These are phyloP conservation scores for Pseudogymnoascus sp. DNA, from an alignment of 2,329 filamentous ascomycete species.

Conservation along the genomic window DNA sequence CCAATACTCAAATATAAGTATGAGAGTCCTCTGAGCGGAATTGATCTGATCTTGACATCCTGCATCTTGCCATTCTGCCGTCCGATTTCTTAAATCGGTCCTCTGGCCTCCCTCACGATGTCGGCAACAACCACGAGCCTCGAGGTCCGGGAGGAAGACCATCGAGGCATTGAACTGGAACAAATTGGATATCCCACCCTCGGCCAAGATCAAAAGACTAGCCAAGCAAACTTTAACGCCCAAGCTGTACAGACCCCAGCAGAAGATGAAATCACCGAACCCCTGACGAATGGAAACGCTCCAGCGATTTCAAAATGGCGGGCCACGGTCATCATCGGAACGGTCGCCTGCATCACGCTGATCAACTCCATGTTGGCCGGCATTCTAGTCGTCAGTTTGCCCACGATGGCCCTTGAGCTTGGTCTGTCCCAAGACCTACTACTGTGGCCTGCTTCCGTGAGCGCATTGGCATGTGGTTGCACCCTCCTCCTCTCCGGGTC, in stretches of 20 bases:
- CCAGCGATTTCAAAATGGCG: constrained; percentile 14
- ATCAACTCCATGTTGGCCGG: constrained; percentile 25
- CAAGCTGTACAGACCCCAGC: background rate
- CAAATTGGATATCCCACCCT: constrained; percentile 10
- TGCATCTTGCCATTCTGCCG: background rate
- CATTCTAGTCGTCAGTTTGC: constrained; percentile 33
- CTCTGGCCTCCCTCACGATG: background rate
- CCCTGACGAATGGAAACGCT: constrained; percentile 1
- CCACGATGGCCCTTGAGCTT: constrained; percentile 33
- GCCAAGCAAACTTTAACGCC: background rate
- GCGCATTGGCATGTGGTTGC: constrained; percentile 35
- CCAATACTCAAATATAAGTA: background rate
- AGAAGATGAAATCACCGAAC: constrained; percentile 7
- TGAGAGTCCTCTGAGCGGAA: background rate
- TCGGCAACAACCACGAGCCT: constrained; percentile 1
- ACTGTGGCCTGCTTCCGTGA: constrained; percentile 27
- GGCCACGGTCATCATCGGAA: constrained; percentile 15
- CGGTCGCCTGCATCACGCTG: constrained; percentile 22
- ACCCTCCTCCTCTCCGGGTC: constrained; percentile 41
- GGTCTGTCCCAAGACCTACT: constrained; percentile 18
- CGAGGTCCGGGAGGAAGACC: background rate
- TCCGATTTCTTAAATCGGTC: background rate
- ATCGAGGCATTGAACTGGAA: constrained; percentile 12
- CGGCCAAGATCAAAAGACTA: background rate
- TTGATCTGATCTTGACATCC: background rate